These are phyloP conservation scores for Eucalyptus pauciflora DNA, from an alignment of 345 rosid genomes.

Conservation along the genomic window DNA sequence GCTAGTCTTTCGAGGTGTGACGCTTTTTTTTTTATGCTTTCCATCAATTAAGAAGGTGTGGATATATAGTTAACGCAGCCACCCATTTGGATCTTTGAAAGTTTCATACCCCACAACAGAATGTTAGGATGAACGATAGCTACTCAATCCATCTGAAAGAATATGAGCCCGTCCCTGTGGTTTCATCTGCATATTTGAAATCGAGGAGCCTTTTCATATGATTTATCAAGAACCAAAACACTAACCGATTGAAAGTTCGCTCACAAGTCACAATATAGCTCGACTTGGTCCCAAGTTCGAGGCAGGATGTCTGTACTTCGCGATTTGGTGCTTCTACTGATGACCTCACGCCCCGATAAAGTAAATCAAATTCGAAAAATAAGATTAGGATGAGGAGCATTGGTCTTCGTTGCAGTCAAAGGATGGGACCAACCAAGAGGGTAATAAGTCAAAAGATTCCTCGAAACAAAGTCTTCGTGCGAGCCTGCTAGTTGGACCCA, in stretches of 20 bases:
- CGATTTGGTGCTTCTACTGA: background rate
- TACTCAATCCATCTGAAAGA: background rate
- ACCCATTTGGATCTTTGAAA: background rate
- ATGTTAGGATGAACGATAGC: background rate
- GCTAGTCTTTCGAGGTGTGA: background rate
- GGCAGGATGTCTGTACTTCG: background rate
- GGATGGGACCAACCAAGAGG: background rate
- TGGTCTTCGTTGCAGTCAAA: background rate
- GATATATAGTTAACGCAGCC: background rate
- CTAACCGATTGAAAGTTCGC: background rate
- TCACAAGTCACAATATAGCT: background rate
- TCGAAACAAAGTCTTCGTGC: background rate
- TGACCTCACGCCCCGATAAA: background rate
- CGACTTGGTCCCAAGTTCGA: background rate
- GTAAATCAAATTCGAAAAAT: background rate
- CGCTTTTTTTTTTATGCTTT: background rate
- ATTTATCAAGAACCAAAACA: background rate
- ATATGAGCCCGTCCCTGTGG: rapidly evolving
- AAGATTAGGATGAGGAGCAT: background rate
- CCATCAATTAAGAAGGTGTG: background rate
- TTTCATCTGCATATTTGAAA: background rate
- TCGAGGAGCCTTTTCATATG: background rate
- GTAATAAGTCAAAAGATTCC: background rate
- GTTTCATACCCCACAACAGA: background rate
- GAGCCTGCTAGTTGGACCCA: background rate